These are phyloP conservation scores for Geosmithia morbida DNA, from an alignment of 2,329 filamentous ascomycete genomes.

Conservation along the genomic window DNA sequence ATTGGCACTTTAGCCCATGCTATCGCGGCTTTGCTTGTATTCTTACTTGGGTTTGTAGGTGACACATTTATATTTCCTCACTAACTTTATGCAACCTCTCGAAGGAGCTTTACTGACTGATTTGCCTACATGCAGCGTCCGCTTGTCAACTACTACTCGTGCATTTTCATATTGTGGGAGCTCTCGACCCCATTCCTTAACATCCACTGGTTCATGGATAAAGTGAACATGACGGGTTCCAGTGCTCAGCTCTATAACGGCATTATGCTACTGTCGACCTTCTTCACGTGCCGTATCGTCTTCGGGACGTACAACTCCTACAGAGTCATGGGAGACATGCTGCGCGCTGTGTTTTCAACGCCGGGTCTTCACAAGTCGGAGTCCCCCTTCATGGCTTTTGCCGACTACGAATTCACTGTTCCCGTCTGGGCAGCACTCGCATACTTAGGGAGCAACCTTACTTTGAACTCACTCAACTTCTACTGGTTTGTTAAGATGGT, in stretches of 20 bases:
- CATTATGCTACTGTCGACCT: slow-evolving; percentile 53
- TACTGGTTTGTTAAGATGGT: slow-evolving; percentile 88
- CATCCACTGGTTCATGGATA: slow-evolving; percentile 87
- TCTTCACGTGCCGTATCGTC: slow-evolving; percentile 63
- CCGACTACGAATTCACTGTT: slow-evolving; percentile 32
- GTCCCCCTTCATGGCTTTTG: slow-evolving; percentile 23
- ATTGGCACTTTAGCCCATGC: slow-evolving; percentile 67
- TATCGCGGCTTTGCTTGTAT: slow-evolving; percentile 58
- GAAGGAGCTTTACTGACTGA: not conserved
- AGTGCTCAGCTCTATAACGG: slow-evolving; percentile 65
- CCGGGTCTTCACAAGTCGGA: slow-evolving; percentile 12
- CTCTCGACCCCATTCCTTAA: slow-evolving; percentile 76
- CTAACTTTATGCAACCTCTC: slow-evolving; percentile 2
- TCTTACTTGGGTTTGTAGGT: slow-evolving; percentile 67
- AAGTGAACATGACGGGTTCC: slow-evolving; percentile 66
- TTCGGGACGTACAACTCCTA: slow-evolving; percentile 65
- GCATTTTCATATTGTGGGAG: slow-evolving; percentile 76
- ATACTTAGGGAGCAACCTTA: slow-evolving; percentile 57
- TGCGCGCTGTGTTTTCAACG: slow-evolving; percentile 29
- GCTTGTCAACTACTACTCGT: slow-evolving; percentile 72
- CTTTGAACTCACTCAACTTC: slow-evolving; percentile 63
- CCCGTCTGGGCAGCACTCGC: slow-evolving; percentile 55
- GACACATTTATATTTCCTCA: not conserved
- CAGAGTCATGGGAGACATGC: slow-evolving; percentile 58
- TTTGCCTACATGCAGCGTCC: slow-evolving; percentile 41